Evolutionary conservation across 2,329 filamentous ascomycete genomes (phyloP).

Genomic region (Botrytis cinerea): DNA sequence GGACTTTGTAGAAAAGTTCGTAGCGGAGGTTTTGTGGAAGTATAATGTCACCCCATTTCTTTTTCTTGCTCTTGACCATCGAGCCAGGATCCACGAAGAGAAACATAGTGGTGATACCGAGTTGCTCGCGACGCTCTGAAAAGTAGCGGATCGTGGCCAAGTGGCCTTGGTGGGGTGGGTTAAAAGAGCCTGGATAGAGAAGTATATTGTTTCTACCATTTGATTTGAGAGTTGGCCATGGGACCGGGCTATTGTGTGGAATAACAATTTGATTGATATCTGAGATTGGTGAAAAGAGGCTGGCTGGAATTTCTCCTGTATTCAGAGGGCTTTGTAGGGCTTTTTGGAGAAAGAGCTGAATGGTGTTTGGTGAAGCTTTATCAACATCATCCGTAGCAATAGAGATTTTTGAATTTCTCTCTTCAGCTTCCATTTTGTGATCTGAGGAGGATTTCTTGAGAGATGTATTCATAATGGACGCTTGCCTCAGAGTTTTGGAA

Average conservation of each 20-base stretch:
- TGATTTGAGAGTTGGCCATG: background rate
- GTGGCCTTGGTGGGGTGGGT: conserved; percentile 8
- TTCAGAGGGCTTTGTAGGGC: background rate
- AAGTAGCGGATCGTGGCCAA: background rate
- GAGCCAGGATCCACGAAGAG: background rate
- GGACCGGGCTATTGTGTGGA: no score
- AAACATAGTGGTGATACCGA: background rate
- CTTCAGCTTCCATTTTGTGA: background rate
- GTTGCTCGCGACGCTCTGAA: background rate
- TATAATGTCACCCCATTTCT: background rate
- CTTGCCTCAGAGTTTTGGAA: background rate
- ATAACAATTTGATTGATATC: fast-evolving
- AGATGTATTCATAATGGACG: background rate
- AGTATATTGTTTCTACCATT: background rate
- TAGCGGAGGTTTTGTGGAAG: background rate
- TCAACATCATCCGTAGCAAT: no score
- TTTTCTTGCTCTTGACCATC: background rate
- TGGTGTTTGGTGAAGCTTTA: background rate
- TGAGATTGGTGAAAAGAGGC: background rate
- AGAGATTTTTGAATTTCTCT: background rate
- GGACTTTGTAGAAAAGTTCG: background rate
- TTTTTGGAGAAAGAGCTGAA: background rate
- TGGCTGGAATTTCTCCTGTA: background rate
- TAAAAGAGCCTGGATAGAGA: conserved; percentile 5
- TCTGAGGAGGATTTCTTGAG: background rate